Evolutionary conservation across 73 alveolate species (phyloP).

Genomic region (Paramecium sexaurelia): DNA sequence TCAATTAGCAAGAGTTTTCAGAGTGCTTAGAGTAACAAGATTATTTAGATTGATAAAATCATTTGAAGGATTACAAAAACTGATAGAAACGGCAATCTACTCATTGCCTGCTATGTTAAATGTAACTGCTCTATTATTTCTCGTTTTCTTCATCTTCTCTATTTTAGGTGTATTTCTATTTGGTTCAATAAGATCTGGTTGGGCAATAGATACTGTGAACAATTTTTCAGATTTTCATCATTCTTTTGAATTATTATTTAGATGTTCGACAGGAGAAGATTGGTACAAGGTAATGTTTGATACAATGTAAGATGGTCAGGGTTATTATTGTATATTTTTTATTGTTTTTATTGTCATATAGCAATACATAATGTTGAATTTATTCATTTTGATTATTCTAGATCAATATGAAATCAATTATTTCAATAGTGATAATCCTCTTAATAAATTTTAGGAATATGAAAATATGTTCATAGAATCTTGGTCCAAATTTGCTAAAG

Average conservation of each 20-base stretch:
- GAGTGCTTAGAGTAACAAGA: conserved; percentile 80
- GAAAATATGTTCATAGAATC: conserved; percentile 81
- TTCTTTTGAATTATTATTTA: conserved; percentile 81
- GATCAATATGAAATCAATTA: conserved; percentile 96
- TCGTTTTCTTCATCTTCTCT: conserved; percentile 90
- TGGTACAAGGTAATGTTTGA: conserved; percentile 88
- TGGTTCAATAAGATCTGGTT: conserved; percentile 68
- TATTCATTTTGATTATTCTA: conserved; percentile 92
- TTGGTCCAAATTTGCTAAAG: conserved; percentile 82
- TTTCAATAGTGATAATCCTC: conserved; percentile 88
- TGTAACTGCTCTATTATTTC: conserved; percentile 88
- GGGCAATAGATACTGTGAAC: conserved; percentile 71
- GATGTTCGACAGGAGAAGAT: conserved; percentile 97
- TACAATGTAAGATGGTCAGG: conserved; percentile 42
- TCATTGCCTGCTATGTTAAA: conserved; percentile 92
- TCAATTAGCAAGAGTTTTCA: conserved; percentile 76
- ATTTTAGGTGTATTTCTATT: conserved; percentile 91
- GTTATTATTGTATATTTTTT: conserved; percentile 36
- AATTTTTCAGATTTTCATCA: conserved; percentile 86
- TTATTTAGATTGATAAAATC: conserved; percentile 75
- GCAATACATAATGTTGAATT: conserved; percentile 38
- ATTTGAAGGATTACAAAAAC: conserved; percentile 77
- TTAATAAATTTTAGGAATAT: conserved; percentile 84
- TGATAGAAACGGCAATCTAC: conserved; percentile 80
- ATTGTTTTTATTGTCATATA: conserved; percentile 46